Base-by-base conservation (phyloP, 2,329 filamentous ascomycete genomes). In the Aaosphaeria pasadenensis region DNA sequence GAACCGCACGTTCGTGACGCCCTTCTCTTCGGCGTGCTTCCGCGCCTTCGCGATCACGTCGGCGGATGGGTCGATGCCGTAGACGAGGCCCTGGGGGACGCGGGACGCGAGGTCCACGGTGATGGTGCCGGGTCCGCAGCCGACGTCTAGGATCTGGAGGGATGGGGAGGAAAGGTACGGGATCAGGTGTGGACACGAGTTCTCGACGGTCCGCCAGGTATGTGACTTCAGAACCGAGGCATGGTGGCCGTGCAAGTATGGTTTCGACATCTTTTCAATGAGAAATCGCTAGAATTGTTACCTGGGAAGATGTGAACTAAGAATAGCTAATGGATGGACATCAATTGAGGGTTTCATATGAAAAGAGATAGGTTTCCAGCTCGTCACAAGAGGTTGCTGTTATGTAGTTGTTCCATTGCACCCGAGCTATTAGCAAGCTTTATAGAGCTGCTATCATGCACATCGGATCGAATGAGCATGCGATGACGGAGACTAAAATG, bases 71-170 rank as follows among this genome's bases (percentile, higher is more conserved):
- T 79, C 76, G 44, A 74, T 70, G 47, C 70, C 76, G 48, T 70
- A 73, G 30, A 78, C 69, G 43, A 69, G 64, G 49, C 74, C 75
- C 47, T 71, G 50, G 3, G 76, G 74, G 5, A 76, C 65, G 49
- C 70, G 70, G 13, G 67, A 57, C 1, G 74, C 72, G 6, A 78
- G 60, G 5, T 72, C 73, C 6, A 67, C 63, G 2, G 74, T 72
- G 53, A 79, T 78, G 32, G 73, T 76, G n/a, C 76, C 75, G 4
- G 75, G 74, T 1, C 76, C 76, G 38, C 73, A 72, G 38, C 76
- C 76, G 11, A 77, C 70, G 50, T 79, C 75, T 24, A 78, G 71
- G 38, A 78, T 62, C 48, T 67, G 58, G 62, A 64, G 48, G 9
- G 56, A 45, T 45, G 69, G 50, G 28, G 50, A 50, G 44, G 42